Percentiles rank a stretch among this genome's conserved stretches.
Conservation (phyloP, 1,139 yeast species). For the Meyerozyma carpophila region DNA sequence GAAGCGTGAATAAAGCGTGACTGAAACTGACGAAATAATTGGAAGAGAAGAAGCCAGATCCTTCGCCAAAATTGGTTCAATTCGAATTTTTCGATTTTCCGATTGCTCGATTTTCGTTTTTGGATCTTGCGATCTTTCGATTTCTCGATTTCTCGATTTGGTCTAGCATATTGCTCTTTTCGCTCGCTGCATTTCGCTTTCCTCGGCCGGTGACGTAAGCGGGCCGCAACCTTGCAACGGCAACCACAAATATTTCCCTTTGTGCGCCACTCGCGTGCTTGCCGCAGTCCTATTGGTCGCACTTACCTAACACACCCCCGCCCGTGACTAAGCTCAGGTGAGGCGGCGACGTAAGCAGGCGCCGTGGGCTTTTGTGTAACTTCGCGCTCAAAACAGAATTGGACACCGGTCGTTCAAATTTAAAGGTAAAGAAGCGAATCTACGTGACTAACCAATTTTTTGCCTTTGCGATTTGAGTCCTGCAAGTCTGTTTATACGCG, state of each 20-base stretch:
- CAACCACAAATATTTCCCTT: not conserved
- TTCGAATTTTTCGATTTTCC: too few relatives aligned
- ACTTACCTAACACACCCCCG: not conserved
- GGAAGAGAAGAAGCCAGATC: too few relatives aligned
- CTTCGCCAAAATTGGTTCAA: too few relatives aligned
- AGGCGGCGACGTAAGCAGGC: slow-evolving; percentile 2
- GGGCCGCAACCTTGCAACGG: not conserved
- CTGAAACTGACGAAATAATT: too few relatives aligned
- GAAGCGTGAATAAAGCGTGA: too few relatives aligned
- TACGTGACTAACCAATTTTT: slow-evolving; percentile 1
- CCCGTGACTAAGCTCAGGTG: not conserved
- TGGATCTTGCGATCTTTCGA: too few relatives aligned
- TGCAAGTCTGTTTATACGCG: not conserved
- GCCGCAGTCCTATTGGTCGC: not conserved
- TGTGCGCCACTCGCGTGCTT: not conserved
- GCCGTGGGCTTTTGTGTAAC: not conserved
- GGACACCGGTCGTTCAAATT: slow-evolving; percentile 1
- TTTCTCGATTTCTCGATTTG: too few relatives aligned
- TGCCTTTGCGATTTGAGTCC: slow-evolving; percentile 1
- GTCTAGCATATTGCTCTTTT: not conserved
- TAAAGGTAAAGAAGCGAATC: slow-evolving; percentile 1
- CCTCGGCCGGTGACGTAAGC: not conserved
- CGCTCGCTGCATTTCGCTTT: not conserved
- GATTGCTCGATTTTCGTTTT: too few relatives aligned
- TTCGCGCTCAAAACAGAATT: slow-evolving; percentile 1